Evolutionary conservation across 805 yeast species (phyloP).

Genomic region (Yarrowia osloensis): DNA sequence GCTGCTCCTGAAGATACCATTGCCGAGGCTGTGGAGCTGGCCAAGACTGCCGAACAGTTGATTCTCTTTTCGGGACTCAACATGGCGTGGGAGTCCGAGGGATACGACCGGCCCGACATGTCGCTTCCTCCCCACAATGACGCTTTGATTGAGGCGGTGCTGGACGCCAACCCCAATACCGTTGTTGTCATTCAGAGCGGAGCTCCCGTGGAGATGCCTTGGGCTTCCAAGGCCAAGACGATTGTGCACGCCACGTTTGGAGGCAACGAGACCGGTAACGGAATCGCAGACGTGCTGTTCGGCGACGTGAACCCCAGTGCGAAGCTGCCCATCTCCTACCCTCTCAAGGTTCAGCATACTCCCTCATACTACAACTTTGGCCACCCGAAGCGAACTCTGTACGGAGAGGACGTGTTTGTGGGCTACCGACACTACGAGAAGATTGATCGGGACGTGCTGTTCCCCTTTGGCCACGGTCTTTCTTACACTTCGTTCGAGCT

Average conservation of each 20-base stretch:
- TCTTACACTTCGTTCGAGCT: conserved; percentile 58
- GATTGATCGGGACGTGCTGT: conserved; percentile 50
- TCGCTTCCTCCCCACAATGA: conserved; percentile 54
- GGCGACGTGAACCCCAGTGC: conserved; percentile 66
- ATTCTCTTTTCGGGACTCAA: conserved; percentile 55
- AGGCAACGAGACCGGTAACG: conserved; percentile 60
- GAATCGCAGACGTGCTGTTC: conserved; percentile 59
- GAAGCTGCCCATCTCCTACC: conserved; percentile 58
- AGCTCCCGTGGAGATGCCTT: conserved; percentile 62
- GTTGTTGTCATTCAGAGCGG: conserved; percentile 62
- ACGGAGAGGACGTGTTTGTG: conserved; percentile 67
- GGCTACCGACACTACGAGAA: conserved; percentile 66
- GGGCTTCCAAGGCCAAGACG: conserved; percentile 49
- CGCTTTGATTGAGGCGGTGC: conserved; percentile 49
- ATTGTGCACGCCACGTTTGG: conserved; percentile 58
- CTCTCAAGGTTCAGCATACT: conserved; percentile 53
- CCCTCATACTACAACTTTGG: conserved; percentile 58
- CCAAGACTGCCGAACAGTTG: conserved; percentile 52
- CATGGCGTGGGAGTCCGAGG: conserved; percentile 62
- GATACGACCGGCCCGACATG: conserved; percentile 56
- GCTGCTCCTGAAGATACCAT: conserved; percentile 43
- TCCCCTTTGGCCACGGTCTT: conserved; percentile 65
- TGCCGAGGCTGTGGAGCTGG: conserved; percentile 31
- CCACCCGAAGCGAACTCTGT: conserved; percentile 43
- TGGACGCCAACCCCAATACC: conserved; percentile 52